Evolutionary conservation across 257 asterid species (phyloP).

Genomic region (Voacanga thouarsii): DNA sequence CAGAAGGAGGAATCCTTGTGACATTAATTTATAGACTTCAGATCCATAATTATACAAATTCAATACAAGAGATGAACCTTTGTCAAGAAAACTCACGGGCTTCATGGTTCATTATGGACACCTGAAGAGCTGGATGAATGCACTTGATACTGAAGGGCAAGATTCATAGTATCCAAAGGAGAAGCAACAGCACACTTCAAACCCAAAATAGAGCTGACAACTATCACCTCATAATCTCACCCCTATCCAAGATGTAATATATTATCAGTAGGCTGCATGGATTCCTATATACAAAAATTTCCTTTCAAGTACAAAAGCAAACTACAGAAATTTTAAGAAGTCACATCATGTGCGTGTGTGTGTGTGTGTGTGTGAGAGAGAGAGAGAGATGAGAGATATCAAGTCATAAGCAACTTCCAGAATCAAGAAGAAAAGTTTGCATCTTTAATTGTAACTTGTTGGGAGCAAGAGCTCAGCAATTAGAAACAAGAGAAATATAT

Average conservation of each 20-base stretch:
- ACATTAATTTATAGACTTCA: background rate
- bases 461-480: background rate
- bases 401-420: background rate
- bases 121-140: background rate
- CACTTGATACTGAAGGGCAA: background rate
- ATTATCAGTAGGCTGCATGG: background rate
- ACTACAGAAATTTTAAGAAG: background rate
- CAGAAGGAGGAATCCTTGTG: background rate
- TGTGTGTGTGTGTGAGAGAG: too few species aligned
- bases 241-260: background rate
- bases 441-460: background rate
- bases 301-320: background rate
- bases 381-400: background rate
- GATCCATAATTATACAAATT: background rate
- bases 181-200: background rate
- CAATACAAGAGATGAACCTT: background rate
- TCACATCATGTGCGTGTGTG: too few species aligned
- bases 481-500: background rate
- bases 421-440: background rate
- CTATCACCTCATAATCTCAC: background rate
- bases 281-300: background rate
- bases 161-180: background rate
- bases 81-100: background rate
- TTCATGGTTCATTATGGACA: background rate
- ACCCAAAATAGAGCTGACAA: background rate